These are phyloP conservation scores for Yamadazyma oceani DNA, from an alignment of 1,139 yeast genomes.

Conservation along the genomic window DNA sequence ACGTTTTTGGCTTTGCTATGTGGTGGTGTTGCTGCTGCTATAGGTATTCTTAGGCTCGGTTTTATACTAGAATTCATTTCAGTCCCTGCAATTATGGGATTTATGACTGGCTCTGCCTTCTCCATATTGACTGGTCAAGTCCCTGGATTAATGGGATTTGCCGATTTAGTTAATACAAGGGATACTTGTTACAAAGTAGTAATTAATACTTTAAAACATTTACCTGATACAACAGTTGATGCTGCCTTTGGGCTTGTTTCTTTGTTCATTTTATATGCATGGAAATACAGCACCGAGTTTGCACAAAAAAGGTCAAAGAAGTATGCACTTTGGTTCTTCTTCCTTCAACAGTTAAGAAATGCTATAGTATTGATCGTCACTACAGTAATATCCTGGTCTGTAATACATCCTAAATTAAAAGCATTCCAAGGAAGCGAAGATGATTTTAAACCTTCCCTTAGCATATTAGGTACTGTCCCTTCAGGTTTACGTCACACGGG, in stretches of 20 bases:
- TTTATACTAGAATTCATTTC: constrained; percentile 88
- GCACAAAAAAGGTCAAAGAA: constrained; percentile 69
- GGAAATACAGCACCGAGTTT: constrained; percentile 58
- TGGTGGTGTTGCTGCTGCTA: constrained; percentile 80
- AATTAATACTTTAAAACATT: constrained; percentile 68
- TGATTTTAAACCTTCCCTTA: constrained; percentile 48
- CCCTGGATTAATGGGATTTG: constrained; percentile 82
- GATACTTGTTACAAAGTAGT: constrained; percentile 67
- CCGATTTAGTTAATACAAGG: constrained; percentile 66
- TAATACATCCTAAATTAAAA: constrained; percentile 64
- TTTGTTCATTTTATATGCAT: constrained; percentile 62
- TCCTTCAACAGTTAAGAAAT: constrained; percentile 72
- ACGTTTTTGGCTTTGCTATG: constrained; percentile 76
- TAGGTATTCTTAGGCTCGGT: constrained; percentile 83
- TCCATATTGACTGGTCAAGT: constrained; percentile 81
- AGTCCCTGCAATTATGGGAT: constrained; percentile 90
- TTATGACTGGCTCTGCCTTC: constrained; percentile 93
- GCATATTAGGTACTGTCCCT: constrained; percentile 75
- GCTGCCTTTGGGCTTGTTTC: constrained; percentile 89
- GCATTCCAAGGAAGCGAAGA: constrained; percentile 41
- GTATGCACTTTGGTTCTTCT: constrained; percentile 60
- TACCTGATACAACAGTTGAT: constrained; percentile 66
- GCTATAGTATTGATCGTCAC: constrained; percentile 80
- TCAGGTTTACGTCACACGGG: constrained; percentile 80
- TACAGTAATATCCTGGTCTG: constrained; percentile 70